Percentiles rank a stretch among this genome's conserved stretches.
Conservation (phyloP, 352 stramenopile species). For the Globisporangium nodosum region DNA sequence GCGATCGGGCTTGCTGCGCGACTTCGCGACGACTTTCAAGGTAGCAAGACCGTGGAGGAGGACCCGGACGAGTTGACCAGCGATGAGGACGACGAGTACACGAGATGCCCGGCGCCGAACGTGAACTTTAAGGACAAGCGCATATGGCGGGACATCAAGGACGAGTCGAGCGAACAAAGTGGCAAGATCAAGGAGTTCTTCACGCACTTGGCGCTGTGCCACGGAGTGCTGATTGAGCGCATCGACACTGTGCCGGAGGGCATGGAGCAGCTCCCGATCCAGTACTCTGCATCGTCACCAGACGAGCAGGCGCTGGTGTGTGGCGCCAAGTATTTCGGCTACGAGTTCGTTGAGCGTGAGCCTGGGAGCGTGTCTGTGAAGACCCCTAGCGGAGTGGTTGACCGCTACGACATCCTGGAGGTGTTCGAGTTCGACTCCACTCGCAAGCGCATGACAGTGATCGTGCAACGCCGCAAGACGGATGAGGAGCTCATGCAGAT, state of each 20-base stretch:
- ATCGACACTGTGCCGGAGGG: slow-evolving; percentile 51
- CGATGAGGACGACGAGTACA: slow-evolving; percentile 23
- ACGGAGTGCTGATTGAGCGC: slow-evolving; percentile 97
- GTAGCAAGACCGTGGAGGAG: slow-evolving; percentile 27
- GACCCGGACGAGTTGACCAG: slow-evolving; percentile 28
- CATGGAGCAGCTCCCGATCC: slow-evolving; percentile 35
- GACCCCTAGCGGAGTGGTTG: slow-evolving; percentile 44
- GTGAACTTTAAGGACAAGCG: slow-evolving; percentile 78
- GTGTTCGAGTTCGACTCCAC: slow-evolving; percentile 93
- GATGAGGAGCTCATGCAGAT: slow-evolving; percentile 69
- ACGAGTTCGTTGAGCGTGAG: slow-evolving; percentile 70
- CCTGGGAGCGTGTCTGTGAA: slow-evolving; percentile 65
- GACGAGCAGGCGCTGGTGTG: slow-evolving; percentile 84
- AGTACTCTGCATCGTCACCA: slow-evolving; percentile 89
- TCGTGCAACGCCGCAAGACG: slow-evolving; percentile 67
- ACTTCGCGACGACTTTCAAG: slow-evolving; percentile 61
- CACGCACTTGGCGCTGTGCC: slow-evolving; percentile 84
- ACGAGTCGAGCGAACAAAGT: slow-evolving; percentile 26
- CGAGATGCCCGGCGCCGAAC: slow-evolving; percentile 32
- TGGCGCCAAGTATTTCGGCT: slow-evolving; percentile 85
- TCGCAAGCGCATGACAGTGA: slow-evolving; percentile 83
- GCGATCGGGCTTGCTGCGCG: slow-evolving; percentile 69
- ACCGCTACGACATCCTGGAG: slow-evolving; percentile 88
- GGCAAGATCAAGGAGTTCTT: slow-evolving; percentile 81
- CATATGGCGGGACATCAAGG: slow-evolving; percentile 54